Conservation (phyloP, 139 green algal genomes). For the Diplosphaera chodatii region DNA sequence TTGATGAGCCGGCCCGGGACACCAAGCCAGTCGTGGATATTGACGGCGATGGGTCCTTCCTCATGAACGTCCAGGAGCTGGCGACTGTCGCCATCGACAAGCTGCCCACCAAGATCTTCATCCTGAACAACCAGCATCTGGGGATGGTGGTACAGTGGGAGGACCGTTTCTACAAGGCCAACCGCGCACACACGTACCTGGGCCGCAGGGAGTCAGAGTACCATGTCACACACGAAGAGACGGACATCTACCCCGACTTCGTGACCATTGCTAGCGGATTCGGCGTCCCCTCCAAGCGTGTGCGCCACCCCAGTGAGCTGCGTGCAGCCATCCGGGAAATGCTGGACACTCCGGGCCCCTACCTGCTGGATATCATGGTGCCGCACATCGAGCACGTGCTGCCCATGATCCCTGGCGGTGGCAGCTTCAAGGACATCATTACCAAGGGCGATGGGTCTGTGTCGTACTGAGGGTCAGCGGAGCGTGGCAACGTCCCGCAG, state of each 20-base stretch:
- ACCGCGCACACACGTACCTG: conserved; percentile 97
- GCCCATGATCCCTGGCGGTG: conserved; percentile 97
- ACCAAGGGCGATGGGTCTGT: conserved; percentile 70
- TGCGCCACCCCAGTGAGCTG: conserved; percentile 62
- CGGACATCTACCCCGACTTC: conserved; percentile 98
- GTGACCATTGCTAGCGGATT: conserved; percentile 81
- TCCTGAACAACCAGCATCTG: conserved; percentile 99
- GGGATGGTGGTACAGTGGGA: conserved; percentile 99
- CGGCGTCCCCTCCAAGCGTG: conserved; percentile 62
- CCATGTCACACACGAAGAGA: conserved; percentile 52
- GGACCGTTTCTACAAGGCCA: conserved; percentile 99
- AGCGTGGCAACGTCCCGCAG: too few species aligned
- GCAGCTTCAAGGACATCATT: conserved; percentile 80
- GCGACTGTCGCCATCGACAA: conserved; percentile 89
- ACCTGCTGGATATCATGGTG: conserved; percentile 98
- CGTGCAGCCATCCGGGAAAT: conserved; percentile 71
- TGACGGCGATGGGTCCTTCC: conserved; percentile 95
- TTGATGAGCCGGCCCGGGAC: conserved; percentile 64
- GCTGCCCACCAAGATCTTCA: conserved; percentile 92
- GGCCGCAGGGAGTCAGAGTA: conserved; percentile 60
- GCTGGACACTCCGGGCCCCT: conserved; percentile 91
- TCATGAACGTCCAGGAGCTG: conserved; percentile 98
- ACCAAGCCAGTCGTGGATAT: conserved; percentile 89
- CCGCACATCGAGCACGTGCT: conserved; percentile 98
- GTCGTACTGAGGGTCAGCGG: conserved; percentile 48